Conservation (phyloP, 345 rosid genomes). For the Microthlaspi erraticum region DNA sequence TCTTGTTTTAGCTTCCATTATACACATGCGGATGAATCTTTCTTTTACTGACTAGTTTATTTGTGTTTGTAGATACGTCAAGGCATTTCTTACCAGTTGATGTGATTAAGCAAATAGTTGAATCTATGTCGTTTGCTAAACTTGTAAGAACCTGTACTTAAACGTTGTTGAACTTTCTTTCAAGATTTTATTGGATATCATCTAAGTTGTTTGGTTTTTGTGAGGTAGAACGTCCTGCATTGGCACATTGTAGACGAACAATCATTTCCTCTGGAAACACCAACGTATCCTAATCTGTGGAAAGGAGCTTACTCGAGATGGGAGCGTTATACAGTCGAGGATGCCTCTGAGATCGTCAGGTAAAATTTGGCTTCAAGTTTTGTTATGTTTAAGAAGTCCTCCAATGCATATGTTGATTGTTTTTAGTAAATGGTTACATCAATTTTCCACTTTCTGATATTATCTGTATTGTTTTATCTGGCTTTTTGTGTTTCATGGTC, state of each 20-base stretch:
- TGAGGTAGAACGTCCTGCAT: conserved; percentile 89
- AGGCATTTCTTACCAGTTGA: conserved; percentile 80
- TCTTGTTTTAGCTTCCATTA: neutral
- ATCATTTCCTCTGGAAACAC: conserved; percentile 92
- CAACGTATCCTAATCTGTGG: conserved; percentile 87
- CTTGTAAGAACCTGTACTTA: conserved; percentile 56
- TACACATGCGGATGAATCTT: neutral
- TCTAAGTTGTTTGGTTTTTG: conserved; percentile 40
- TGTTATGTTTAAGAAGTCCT: neutral
- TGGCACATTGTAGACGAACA: conserved; percentile 95
- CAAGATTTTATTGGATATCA: neutral
- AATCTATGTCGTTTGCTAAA: conserved; percentile 97
- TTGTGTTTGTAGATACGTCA: conserved; percentile 78
- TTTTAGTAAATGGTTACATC: neutral
- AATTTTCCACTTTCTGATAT: conserved; percentile 42
- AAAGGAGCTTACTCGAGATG: conserved; percentile 83
- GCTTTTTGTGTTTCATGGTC: conserved; percentile 1
- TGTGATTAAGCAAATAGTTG: conserved; percentile 80
- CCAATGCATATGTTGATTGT: neutral
- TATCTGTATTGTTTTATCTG: neutral
- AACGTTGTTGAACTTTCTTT: neutral
- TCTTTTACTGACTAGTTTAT: neutral
- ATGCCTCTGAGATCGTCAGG: conserved; percentile 88
- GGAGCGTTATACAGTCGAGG: conserved; percentile 94
- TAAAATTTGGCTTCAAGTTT: conserved; percentile 36